Evolutionary conservation across 139 green algal genomes (phyloP), one percentile per base, ranked within the genome.

Genomic region (Nannochloris sp.): DNA sequence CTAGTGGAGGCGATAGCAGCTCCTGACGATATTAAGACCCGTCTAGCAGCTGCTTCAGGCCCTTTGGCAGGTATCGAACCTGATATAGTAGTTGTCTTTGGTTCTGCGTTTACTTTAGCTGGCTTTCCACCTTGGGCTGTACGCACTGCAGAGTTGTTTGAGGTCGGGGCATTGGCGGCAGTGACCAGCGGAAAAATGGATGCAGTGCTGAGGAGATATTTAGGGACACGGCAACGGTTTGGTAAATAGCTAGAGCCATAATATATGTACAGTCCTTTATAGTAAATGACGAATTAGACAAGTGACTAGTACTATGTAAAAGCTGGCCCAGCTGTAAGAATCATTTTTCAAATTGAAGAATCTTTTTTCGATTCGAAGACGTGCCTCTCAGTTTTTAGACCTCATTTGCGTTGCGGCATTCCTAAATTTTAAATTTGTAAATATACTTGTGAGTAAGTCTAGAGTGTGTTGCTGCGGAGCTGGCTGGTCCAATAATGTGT

Each of bases 101-200:
- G 24, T 3, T 36, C 27, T 14, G 33, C 44, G n/a, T 60, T 75
- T 13, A 79, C 63, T 9, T 33, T 78, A 29, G 68, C 45, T 14
- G 76, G 68, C 9, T 83, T 78, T 38, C 73, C 76, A 19, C 42
- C 76, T 10, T 83, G 76, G 76, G 9, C 33, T n/a, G 23, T 76
- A 30, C 53, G 73, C 2, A 35, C 60, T 6, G 63, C 48, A 9
- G 73, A 83, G 27, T 65, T 83, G 1, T 83, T 78, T 48, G 54
- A 67, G 13, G 34, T 79, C 25, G 73, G 73, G 8, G 27, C 44
- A 5, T 64, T 83, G 19, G 25, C 25, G 3, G 7, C 12, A 6
- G 38, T 75, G 12, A 64, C 51, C 4, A 31, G 65, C 14, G 30
- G 9, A 2, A 58, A 48, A 59, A 33, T 75, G 29, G 46, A 71